Conservation (phyloP, 1,284 basidiomycete species). For the Apiotrichum akiyoshidainum region DNA sequence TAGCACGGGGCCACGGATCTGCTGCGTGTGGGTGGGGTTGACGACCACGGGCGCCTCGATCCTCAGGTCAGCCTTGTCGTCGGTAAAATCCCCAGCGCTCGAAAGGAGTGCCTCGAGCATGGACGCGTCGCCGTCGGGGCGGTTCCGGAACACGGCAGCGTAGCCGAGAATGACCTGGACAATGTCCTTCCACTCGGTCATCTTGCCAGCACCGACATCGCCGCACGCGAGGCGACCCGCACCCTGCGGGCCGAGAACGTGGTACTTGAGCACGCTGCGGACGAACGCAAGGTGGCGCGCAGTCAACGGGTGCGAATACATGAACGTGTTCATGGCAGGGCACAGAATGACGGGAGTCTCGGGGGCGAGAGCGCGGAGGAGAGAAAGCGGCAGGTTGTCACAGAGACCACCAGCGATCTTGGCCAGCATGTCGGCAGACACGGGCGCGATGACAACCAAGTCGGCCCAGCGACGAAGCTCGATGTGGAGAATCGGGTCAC, state of each 20-base stretch:
- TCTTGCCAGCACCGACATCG: conserved; percentile 83
- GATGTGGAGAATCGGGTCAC: conserved; percentile 93
- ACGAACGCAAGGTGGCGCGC: conserved; percentile 71
- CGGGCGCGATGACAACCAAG: conserved; percentile 87
- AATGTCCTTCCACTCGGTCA: conserved; percentile 77
- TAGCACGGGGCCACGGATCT: background rate
- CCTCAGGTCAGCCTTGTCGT: background rate
- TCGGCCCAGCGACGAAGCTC: conserved; percentile 96
- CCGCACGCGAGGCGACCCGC: conserved; percentile 72
- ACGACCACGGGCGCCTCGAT: background rate
- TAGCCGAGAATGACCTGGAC: conserved; percentile 40
- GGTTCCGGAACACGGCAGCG: conserved; percentile 15
- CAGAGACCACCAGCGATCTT: conserved; percentile 86
- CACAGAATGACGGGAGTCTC: conserved; percentile 81
- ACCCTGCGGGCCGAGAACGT: conserved; percentile 69
- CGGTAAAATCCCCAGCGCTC: background rate
- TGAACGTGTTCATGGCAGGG: conserved; percentile 97
- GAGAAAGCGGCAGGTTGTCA: conserved; percentile 85
- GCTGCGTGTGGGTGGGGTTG: background rate
- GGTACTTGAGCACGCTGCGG: conserved; percentile 71
- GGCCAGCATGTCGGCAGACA: conserved; percentile 89
- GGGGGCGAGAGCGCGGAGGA: conserved; percentile 80
- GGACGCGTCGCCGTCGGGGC: background rate
- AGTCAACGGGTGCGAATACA: conserved; percentile 95
- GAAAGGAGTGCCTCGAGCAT: conserved; percentile 5